Percentiles rank a stretch among this genome's conserved stretches.
phyloP scores from a whole-genome alignment of 2,329 filamentous ascomycete species.

The Diaporthe vaccinii region DNA sequence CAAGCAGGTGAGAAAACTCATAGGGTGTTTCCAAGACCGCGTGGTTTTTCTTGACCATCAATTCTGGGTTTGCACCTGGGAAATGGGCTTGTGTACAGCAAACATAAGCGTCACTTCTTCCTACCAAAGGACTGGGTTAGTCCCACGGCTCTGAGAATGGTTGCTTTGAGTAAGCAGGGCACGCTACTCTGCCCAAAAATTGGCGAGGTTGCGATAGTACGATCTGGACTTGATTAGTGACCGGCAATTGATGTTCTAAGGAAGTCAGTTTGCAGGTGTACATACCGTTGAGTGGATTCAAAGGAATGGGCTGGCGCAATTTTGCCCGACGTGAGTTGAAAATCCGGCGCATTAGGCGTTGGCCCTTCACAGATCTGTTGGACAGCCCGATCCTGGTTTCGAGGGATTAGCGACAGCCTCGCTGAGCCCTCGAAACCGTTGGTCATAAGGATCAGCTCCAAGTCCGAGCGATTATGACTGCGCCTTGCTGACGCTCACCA shows the following conservation, averaged over 20 bases:
- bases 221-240: not conserved
- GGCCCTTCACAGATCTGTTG: not conserved
- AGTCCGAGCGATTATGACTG: slow-evolving; percentile 2
- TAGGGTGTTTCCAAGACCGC: not conserved
- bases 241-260: not conserved
- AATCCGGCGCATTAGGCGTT: not conserved
- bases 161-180: not conserved
- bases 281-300: not conserved
- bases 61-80: not conserved
- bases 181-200: not conserved
- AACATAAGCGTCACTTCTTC: too few species aligned
- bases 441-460: not conserved
- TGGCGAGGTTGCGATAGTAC: too few species aligned
- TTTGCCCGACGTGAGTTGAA: not conserved
- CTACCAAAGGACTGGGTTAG: not conserved
- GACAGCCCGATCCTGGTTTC: not conserved
- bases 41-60: not conserved
- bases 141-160: not conserved
- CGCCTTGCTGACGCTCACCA: slow-evolving; percentile 1
- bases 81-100: not conserved
- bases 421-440: not conserved
- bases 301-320: not conserved
- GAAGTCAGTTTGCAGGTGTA: not conserved
- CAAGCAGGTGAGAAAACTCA: not conserved
- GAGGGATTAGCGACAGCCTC: not conserved